Conservation (phyloP, 73 alveolate species). For the Paramecium caudatum region DNA sequence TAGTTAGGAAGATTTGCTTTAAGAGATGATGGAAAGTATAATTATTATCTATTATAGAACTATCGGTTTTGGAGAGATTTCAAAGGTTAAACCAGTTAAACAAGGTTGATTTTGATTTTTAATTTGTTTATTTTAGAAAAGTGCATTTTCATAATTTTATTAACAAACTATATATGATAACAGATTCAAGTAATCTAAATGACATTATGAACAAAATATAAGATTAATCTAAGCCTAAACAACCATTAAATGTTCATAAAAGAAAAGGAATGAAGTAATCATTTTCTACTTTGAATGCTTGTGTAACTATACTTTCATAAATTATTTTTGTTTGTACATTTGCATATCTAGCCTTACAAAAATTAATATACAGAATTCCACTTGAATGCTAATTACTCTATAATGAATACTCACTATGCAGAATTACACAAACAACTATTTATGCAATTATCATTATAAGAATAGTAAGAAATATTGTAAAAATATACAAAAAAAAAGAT, state of each 20-base stretch:
- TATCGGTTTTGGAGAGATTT: constrained; percentile 74
- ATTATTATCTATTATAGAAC: constrained; percentile 10
- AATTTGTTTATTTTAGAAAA: neutral
- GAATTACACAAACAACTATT: neutral
- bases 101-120: constrained; percentile 41
- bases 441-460: neutral
- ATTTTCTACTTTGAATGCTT: neutral
- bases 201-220: neutral
- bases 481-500: neutral
- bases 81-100: constrained; percentile 71
- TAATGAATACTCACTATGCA: neutral
- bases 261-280: neutral
- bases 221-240: neutral
- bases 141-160: constrained; percentile 15
- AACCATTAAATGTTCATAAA: neutral
- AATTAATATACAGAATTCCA: neutral
- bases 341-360: neutral
- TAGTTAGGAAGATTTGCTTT: constrained; percentile 92
- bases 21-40: constrained; percentile 90
- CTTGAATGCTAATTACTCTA: constrained; percentile 2
- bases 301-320: neutral
- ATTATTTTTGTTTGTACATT: neutral
- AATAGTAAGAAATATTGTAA: neutral
- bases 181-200: neutral
- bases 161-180: neutral